Evolutionary conservation across 495 filamentous ascomycete species (phyloP), one percentile per base, ranked within the genome.

Genomic region (Xylona heveae): DNA sequence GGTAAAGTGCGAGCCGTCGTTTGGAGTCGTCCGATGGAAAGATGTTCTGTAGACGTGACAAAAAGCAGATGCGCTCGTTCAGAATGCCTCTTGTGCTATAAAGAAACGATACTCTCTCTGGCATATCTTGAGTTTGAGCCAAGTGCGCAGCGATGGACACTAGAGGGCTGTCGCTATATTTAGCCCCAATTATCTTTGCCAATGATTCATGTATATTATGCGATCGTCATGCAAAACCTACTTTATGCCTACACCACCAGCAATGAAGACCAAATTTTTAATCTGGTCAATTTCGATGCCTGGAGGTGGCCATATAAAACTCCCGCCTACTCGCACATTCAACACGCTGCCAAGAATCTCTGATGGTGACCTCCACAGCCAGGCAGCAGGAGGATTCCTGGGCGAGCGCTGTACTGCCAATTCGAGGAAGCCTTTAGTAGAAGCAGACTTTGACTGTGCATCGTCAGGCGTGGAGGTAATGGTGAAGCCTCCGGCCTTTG

Each of bases 191-290:
- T 8, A 13, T 7, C 8, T 25, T 25, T 25, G 23, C 23, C 7
- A 25, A 25, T 22, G 22, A 19, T 5, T 9, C 10, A 22, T 10
- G 9, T 1, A 22, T 12, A 19, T 3, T 5, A 23, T 38, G 12
- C 31, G 37, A 10, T 3, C 24, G 4, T 10, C 8, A 12, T 22
- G 8, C 6, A 33, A 62, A 6, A 61, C 49, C 6, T 62, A 71
- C 48, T 92, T 92, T 26, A 92, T 73, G 1, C 82, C 82, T 16
- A 92, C 72, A 0, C 82, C 82, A 3, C 80, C 80, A 1, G 81
- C 81, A 28, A 90, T 57, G 24, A 92, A 68, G 0, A 85, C 62
- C 1, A 71, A 58, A 32, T 63, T 69, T 8, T 57, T 53, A 6
- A 79, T 45, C 3, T 38, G 34, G 0, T 34, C 35, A 0, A 44